A percentile compares a stretch with the other conserved stretches of the same genome.
These are phyloP conservation scores for Candida corydali DNA, from an alignment of 805 yeast species.

Conservation along the genomic window DNA sequence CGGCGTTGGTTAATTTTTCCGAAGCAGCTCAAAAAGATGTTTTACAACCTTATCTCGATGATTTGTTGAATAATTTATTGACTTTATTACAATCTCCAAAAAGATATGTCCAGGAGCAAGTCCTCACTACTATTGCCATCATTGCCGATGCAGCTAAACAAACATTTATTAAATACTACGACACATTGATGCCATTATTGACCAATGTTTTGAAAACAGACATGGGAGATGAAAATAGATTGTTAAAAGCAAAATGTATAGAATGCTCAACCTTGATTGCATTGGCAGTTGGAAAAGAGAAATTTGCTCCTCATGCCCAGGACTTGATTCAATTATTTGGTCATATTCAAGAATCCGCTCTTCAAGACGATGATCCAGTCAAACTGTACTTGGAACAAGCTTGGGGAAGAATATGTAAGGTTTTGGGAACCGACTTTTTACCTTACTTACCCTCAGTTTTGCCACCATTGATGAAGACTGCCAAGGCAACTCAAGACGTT, in stretches of 20 bases:
- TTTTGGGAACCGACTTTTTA: conserved; percentile 79
- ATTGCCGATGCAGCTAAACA: conserved; percentile 95
- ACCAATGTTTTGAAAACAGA: conserved; percentile 75
- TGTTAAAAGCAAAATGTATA: conserved; percentile 86
- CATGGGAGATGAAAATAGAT: conserved; percentile 71
- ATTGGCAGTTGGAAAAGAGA: conserved; percentile 89
- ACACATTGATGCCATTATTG: conserved; percentile 87
- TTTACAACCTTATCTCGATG: conserved; percentile 90
- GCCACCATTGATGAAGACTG: conserved; percentile 84
- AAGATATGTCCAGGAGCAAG: conserved; percentile 95
- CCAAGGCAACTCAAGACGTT: conserved; percentile 86
- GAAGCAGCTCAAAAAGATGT: conserved; percentile 87
- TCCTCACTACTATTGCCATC: conserved; percentile 90
- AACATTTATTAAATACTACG: conserved; percentile 86
- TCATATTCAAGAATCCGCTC: conserved; percentile 57
- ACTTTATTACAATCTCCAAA: conserved; percentile 79
- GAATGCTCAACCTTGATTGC: conserved; percentile 96
- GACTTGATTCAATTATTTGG: conserved; percentile 72
- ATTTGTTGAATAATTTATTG: conserved; percentile 67
- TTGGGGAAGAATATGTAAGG: conserved; percentile 90
- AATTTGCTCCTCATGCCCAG: conserved; percentile 69
- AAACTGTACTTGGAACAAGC: conserved; percentile 86
- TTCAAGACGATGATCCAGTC: conserved; percentile 81
- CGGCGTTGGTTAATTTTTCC: conserved; percentile 92
- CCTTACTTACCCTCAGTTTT: conserved; percentile 81